Conservation (phyloP, 2,329 filamentous ascomycete species). For the Pyrenochaeta sp. region DNA sequence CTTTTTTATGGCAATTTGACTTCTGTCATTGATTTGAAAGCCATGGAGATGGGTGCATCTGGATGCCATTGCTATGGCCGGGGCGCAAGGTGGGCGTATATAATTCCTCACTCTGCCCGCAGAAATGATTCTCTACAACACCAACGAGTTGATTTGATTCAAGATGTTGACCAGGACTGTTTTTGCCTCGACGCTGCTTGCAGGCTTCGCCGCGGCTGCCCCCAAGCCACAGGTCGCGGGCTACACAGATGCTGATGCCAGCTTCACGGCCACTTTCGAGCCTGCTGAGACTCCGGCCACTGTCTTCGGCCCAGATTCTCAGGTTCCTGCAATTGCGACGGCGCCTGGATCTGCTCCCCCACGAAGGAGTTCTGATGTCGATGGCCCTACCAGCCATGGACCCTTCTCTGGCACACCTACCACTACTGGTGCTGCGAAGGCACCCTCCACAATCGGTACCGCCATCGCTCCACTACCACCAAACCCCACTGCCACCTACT, state of each 20-base stretch:
- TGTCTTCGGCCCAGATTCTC: constrained; percentile 55
- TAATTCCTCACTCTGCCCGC: constrained; percentile 12
- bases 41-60: constrained; percentile 6
- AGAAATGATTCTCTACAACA: constrained; percentile 6
- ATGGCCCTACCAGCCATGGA: constrained; percentile 72
- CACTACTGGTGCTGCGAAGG: constrained; percentile 73
- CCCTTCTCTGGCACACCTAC: constrained; percentile 72
- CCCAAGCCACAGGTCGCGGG: constrained; percentile 54
- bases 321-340: constrained; percentile 48
- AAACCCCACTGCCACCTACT: constrained; percentile 70
- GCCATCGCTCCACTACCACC: constrained; percentile 67
- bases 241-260: constrained; percentile 56
- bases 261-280: constrained; percentile 48
- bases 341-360: constrained; percentile 51
- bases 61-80: background rate
- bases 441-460: constrained; percentile 61
- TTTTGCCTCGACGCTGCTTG: constrained; percentile 45
- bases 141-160: constrained; percentile 16
- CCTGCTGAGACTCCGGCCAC: constrained; percentile 48
- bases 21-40: constrained; percentile 34
- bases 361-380: constrained; percentile 58
- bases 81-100: constrained; percentile 11
- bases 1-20: constrained; percentile 11
- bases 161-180: constrained; percentile 50
- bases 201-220: constrained; percentile 47